Evolutionary conservation across 176 grass and related monocot species (phyloP), one percentile per base, ranked within the genome.

Genomic region (Chrysopogon serrulatus): DNA sequence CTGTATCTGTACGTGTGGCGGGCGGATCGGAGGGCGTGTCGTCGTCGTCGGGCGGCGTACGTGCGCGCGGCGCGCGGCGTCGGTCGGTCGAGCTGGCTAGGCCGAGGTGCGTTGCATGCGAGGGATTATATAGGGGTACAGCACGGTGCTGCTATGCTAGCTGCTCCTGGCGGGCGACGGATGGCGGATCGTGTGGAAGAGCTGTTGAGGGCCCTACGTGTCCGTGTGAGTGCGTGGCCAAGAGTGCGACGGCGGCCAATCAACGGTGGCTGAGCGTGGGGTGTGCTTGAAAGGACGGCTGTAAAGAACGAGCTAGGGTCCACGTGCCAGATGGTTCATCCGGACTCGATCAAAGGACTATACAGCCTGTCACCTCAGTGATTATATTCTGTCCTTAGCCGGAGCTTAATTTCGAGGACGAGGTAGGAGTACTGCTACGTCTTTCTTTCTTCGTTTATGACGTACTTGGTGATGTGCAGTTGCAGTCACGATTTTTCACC

Each of bases 81-180:
- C 16, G 30, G n/a, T 32, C 45, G 47, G 8, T 27, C 57, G 47
- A 62, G 76, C 61, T 34, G 27, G 49, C 4, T 56, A 68, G 59
- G 68, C 47, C 31, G 71, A 77, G 54, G 28, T 43, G 35, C 65
- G 77, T 35, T 72, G 83, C 72, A 86, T 90, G 63, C 24, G 53
- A 47, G 83, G 61, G 42, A 70, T 85, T 85, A 70, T 90, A 86
- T 90, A 84, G 81, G 16, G 5, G 39, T 40, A 8, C 56, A 7
- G 8, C 24, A 6, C n/a, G 57, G 57, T 24, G 3, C 19, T 40
- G 18, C 5, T 36, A n/a, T n/a, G n/a, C n/a, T n/a, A n/a, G 39
- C 30, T 34, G 28, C n/a, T n/a, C n/a, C n/a, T n/a, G n/a, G n/a
- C n/a, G n/a, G 71, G 7, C 6, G 70, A 13, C 8, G 17, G 43